These are phyloP conservation scores for Hypoxylon sp. DNA, from an alignment of 2,329 filamentous ascomycete species.

Conservation along the genomic window DNA sequence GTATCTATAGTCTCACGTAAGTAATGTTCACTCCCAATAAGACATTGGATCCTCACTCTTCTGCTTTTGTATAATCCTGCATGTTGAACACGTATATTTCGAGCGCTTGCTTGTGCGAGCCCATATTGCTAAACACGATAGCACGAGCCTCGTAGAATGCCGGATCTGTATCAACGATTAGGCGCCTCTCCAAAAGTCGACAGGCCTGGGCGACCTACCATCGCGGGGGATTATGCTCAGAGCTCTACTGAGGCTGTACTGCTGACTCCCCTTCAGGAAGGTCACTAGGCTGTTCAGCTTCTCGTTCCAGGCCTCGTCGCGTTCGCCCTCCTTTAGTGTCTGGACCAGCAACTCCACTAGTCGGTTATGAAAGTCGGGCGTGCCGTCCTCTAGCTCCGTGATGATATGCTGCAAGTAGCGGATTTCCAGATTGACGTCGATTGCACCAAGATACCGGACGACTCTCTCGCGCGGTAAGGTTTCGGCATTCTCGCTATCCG, in stretches of 20 bases:
- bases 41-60: slow-evolving; percentile 76
- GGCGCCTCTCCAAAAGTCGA: slow-evolving; percentile 1
- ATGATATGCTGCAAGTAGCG: slow-evolving; percentile 93
- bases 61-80: slow-evolving; percentile 86
- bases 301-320: slow-evolving; percentile 64
- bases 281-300: slow-evolving; percentile 76
- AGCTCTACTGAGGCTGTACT: slow-evolving; percentile 84
- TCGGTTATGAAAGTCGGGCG: slow-evolving; percentile 87
- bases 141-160: slow-evolving; percentile 91
- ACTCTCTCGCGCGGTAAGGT: slow-evolving; percentile 83
- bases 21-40: slow-evolving; percentile 15
- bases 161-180: slow-evolving; percentile 69
- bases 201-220: slow-evolving; percentile 63
- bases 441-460: slow-evolving; percentile 76
- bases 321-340: slow-evolving; percentile 52
- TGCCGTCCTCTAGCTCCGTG: slow-evolving; percentile 84
- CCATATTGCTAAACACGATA: slow-evolving; percentile 93
- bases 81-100: slow-evolving; percentile 98
- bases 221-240: slow-evolving; percentile 83
- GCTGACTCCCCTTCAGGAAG: slow-evolving; percentile 80
- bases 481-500: slow-evolving; percentile 95
- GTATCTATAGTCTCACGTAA: slow-evolving; percentile 67
- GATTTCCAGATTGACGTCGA: slow-evolving; percentile 79
- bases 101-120: slow-evolving; percentile 93
- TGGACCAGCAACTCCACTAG: slow-evolving; percentile 78